These are phyloP conservation scores for Annulohypoxylon bovei DNA, from an alignment of 495 filamentous ascomycete genomes.

Conservation along the genomic window DNA sequence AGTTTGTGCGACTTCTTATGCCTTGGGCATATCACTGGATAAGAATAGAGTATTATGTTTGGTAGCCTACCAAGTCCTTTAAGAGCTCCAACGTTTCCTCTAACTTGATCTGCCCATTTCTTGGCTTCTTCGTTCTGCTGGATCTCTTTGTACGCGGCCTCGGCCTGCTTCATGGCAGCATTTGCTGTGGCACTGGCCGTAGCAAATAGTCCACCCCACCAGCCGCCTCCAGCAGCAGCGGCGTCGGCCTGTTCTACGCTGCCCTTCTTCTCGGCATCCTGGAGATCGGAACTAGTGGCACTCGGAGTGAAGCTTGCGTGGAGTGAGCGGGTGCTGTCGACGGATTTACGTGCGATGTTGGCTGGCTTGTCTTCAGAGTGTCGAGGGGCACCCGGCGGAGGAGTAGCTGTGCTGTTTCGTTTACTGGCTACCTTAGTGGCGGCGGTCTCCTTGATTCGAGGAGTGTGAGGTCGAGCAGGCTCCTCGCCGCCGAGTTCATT, in stretches of 20 bases:
- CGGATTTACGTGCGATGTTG: conserved; percentile 69
- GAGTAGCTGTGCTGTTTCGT: conserved; percentile 65
- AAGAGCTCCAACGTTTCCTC: conserved; percentile 87
- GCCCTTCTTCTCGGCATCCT: conserved; percentile 62
- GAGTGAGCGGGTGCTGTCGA: conserved; percentile 76
- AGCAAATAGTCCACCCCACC: conserved; percentile 89
- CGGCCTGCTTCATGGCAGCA: conserved; percentile 93
- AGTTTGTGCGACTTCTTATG: conserved; percentile 20
- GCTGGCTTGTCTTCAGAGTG: conserved; percentile 59
- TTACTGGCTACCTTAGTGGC: conserved; percentile 64
- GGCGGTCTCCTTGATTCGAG: conserved; percentile 72
- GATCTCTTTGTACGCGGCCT: conserved; percentile 92
- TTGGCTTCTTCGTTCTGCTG: conserved; percentile 96
- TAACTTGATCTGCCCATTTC: conserved; percentile 94
- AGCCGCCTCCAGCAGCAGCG: conserved; percentile 70
- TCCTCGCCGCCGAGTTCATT: conserved; percentile 73
- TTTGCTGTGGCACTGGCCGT: conserved; percentile 69
- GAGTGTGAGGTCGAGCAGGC: conserved; percentile 81
- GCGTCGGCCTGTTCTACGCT: conserved; percentile 51
- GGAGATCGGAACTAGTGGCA: conserved; percentile 60
- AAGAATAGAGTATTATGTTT: not conserved
- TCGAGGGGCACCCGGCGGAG: conserved; percentile 68
- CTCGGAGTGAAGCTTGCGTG: conserved; percentile 66
- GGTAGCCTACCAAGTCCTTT: conserved; percentile 76
- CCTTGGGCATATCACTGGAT: not conserved